Base-by-base conservation (phyloP, 345 rosid species). In the Boechera retrofracta region DNA sequence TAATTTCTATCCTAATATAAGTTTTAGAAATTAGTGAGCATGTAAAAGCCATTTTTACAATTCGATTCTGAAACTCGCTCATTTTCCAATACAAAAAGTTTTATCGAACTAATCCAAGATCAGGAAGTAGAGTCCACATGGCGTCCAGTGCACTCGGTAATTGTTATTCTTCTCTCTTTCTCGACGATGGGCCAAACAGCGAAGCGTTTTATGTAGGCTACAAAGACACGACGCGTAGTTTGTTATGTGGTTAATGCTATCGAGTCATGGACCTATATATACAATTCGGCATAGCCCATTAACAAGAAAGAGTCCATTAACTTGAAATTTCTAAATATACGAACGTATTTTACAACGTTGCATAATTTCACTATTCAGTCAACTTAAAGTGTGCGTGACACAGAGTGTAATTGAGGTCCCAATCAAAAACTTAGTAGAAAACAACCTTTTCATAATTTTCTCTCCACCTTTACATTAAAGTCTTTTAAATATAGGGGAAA, bases 331-430 rank as follows among this genome's bases (percentile, higher is more conserved):
- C 71, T 3, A 33, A 24, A 38, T 24, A 38, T 35, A 21, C 21
- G 35, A 18, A 6, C 16, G 10, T 38, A 10, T 18, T 18, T 36
- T 1, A 16, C 45, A 61, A 41, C 24, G 49, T 13, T 26, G 6
- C 53, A 42, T 26, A 13, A 28, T n/a, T 63, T 63, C 52, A 63
- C 53, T 42, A 42, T 26, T 63, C 13, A 62, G 67, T 41, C 67
- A 26, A 42, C 53, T 13, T 28, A 41, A 21, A 24, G 21, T 60
- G 47, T 18, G 64, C 16, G 38, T 31, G 28, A 35, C 28, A 8
- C 6, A 59, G 44, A 35, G 4, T 16, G 18, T 36, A 12, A 36
- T 39, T 7, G 32, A 61, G 31, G 49, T 62, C 48, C 9, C 48
- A 61, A 5, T 38, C 5, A 59, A 35, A 16, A 59, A 8, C 12